Base-by-base conservation (phyloP, 371 early-diverging fungal species). In the Ordospora pajunii region DNA sequence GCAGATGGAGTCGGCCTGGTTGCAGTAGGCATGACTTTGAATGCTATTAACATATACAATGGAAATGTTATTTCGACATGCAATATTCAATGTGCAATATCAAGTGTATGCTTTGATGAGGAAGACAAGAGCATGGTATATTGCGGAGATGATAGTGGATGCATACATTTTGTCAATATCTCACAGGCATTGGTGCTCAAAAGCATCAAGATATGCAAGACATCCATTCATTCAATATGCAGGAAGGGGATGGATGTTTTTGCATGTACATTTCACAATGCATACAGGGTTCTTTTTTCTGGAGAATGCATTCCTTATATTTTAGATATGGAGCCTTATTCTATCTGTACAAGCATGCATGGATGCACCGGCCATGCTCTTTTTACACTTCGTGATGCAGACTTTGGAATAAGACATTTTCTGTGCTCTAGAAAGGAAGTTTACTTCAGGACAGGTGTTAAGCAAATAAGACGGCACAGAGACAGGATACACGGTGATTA, bases 321-420 rank as follows among this genome's bases (percentile, higher is more conserved):
- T 27, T 23, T 58, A 10, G 64, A 72, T 22, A 49, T 54, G 27
- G 53, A 70, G 21, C 46, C 44, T 11, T 44, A 63, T 25, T 62
- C 43, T n/a, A 71, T 71, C 12, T 77, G 77, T 66, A 77, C 77
- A 11, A 70, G 70, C 42, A 66, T 77, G 64, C 51, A 43, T 21
- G 71, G 14, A 1, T 10, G 70, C 64, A 42, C 19, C 2, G 32
- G 43, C n/a, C 10, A 19, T 37, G 19, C 70, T 12, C 32, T 77
- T 32, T 44, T 71, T 14, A 66, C 53, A 9, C 32, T 70, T 37
- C 11, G 77, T 22, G 32, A 63, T 25, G 12, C 12, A 1, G 44
- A 58, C 23, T 25, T 51, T 19, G 49, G 45, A 53, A 45, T 71
- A n/a, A 48, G n/a, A 11, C 54, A 70, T 17, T n/a, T 63, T 52